A percentile compares a stretch with the other conserved stretches of the same genome.
Evolutionary conservation across 176 grass and related monocot species (phyloP).

Genomic region (Metroxylon sagu): DNA sequence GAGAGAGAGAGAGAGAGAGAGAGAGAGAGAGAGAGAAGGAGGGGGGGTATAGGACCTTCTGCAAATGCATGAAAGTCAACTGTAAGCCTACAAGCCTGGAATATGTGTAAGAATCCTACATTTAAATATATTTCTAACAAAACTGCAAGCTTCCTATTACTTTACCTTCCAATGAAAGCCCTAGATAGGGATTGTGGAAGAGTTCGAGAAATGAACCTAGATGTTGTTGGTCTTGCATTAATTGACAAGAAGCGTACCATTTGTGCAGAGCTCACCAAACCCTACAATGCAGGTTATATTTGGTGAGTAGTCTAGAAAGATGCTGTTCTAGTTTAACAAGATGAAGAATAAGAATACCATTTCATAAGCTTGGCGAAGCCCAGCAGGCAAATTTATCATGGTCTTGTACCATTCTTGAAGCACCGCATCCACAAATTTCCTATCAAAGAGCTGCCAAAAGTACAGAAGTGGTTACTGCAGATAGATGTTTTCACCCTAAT

Average conservation of each 20-base stretch:
- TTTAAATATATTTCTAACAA: not conserved
- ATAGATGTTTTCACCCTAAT: no score
- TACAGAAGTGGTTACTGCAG: no score
- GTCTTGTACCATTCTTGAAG: constrained; percentile 97
- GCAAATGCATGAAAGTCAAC: no score
- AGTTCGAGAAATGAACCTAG: constrained; percentile 65
- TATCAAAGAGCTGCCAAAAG: constrained; percentile 72
- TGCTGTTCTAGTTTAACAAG: not conserved
- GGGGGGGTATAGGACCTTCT: no score
- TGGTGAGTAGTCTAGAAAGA: not conserved
- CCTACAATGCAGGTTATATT: constrained; percentile 42
- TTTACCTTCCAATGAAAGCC: constrained; percentile 94
- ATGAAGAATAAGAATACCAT: constrained; percentile 40
- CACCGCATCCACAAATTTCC: constrained; percentile 85
- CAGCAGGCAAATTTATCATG: constrained; percentile 79
- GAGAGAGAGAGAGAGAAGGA: no score
- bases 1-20: no score
- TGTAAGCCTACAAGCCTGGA: no score
- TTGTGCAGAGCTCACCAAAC: constrained; percentile 89
- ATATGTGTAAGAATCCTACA: not conserved
- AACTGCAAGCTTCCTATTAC: not conserved
- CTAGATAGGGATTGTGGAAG: constrained; percentile 78
- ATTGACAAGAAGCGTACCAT: constrained; percentile 74
- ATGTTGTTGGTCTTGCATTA: constrained; percentile 75
- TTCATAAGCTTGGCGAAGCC: constrained; percentile 83